These are phyloP conservation scores for Strobilomyces dryophilus DNA, from an alignment of 768 basidiomycete species.

Conservation along the genomic window DNA sequence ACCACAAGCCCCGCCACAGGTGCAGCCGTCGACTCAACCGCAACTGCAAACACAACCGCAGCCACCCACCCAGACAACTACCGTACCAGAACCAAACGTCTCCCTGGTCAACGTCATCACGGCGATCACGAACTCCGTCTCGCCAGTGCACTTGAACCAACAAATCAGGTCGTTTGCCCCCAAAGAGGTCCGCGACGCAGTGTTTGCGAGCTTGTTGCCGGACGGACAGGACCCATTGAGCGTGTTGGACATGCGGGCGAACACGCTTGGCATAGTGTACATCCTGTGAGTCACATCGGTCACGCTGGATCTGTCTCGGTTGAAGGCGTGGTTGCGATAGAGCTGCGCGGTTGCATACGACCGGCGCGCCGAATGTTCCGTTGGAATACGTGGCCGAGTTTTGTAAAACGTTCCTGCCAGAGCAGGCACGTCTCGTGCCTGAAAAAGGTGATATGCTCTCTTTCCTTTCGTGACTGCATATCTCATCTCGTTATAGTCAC, in stretches of 20 bases:
- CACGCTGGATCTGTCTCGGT: neutral
- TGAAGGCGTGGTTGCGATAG: conserved; percentile 30
- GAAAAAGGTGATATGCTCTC: conserved; percentile 49
- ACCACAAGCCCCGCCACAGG: neutral
- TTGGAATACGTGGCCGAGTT: conserved; percentile 49
- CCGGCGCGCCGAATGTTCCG: conserved; percentile 37
- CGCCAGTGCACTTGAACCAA: conserved; percentile 36
- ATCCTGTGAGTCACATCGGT: conserved; percentile 54
- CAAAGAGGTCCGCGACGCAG: conserved; percentile 54
- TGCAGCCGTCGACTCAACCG: conserved; percentile 3
- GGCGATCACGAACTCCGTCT: conserved; percentile 44
- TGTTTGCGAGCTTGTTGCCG: conserved; percentile 50
- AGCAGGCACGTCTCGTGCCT: conserved; percentile 61
- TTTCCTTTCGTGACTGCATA: neutral
- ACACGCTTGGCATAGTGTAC: conserved; percentile 66
- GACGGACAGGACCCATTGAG: conserved; percentile 67
- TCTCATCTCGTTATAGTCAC: conserved; percentile 45
- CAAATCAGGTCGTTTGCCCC: conserved; percentile 44
- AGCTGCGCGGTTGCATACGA: conserved; percentile 51
- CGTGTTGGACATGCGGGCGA: conserved; percentile 48
- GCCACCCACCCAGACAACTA: conserved; percentile 1
- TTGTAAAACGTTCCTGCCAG: conserved; percentile 57
- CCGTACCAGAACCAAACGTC: conserved; percentile 4
- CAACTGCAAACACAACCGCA: conserved; percentile 6
- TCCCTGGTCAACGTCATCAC: conserved; percentile 40